Conservation (phyloP, 2,329 filamentous ascomycete species). For the Venturia oleaginea region DNA sequence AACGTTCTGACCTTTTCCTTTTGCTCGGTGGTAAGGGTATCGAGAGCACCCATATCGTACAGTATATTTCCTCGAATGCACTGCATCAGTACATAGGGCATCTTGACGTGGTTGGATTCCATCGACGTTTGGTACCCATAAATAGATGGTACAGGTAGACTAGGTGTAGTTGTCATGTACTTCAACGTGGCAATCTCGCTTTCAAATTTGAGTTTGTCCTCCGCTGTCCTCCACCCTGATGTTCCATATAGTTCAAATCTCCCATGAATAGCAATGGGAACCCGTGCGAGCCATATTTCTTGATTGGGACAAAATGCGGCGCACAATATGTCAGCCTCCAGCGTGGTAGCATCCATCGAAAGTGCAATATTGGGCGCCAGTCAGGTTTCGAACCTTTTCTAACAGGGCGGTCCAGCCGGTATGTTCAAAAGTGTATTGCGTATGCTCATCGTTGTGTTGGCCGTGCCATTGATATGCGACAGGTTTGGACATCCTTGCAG, state of each 20-base stretch:
- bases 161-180: background rate
- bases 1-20: constrained; percentile 9
- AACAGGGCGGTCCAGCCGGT: constrained; percentile 4
- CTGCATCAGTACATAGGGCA: constrained; percentile 4
- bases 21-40: background rate
- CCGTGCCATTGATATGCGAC: constrained; percentile 2
- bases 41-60: constrained; percentile 1
- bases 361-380: background rate
- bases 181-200: constrained; percentile 9
- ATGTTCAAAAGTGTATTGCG: constrained; percentile 10
- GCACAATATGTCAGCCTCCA: constrained; percentile 8
- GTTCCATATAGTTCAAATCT: too few relatives aligned
- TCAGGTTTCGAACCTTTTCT: constrained; percentile 7
- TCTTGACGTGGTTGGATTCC: background rate
- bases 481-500: constrained; percentile 5
- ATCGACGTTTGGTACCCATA: constrained; percentile 10
- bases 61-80: constrained; percentile 10
- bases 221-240: constrained; percentile 3
- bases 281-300: constrained; percentile 10
- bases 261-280: constrained; percentile 8
- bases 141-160: background rate
- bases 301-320: background rate
- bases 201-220: constrained; percentile 1
- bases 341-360: constrained; percentile 8
- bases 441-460: constrained; percentile 4